These are phyloP conservation scores for Pestalotiopsis sp. DNA, from an alignment of 2,329 filamentous ascomycete genomes.

Conservation along the genomic window DNA sequence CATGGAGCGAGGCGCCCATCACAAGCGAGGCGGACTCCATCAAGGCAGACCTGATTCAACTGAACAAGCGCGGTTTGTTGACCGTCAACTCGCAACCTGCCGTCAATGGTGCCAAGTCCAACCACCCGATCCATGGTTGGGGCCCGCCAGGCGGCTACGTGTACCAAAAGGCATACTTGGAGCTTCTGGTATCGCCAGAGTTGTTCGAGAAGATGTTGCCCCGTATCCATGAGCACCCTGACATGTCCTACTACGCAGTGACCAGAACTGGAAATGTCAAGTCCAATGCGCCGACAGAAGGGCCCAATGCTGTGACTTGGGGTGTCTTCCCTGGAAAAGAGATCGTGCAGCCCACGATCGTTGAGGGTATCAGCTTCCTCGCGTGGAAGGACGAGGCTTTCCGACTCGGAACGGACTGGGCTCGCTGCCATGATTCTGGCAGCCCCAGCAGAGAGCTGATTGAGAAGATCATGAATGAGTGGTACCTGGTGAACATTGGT, in stretches of 20 bases:
- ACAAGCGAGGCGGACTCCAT: conserved; percentile 81
- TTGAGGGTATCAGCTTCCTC: conserved; percentile 95
- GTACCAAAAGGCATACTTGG: conserved; percentile 97
- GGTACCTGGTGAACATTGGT: conserved; percentile 96
- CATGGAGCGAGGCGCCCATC: conserved; percentile 92
- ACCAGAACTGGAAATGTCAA: conserved; percentile 79
- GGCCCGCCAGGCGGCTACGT: conserved; percentile 94
- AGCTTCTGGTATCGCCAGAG: conserved; percentile 82
- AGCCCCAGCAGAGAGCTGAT: conserved; percentile 81
- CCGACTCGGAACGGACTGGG: conserved; percentile 90
- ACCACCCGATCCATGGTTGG: conserved; percentile 88
- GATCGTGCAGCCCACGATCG: conserved; percentile 99
- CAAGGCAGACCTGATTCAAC: conserved; percentile 71
- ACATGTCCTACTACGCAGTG: conserved; percentile 93
- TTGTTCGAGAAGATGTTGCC: conserved; percentile 76
- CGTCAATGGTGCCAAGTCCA: conserved; percentile 87
- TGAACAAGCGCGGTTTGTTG: conserved; percentile 85
- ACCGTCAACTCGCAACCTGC: conserved; percentile 98
- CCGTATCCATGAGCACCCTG: conserved; percentile 75
- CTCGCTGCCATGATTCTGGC: conserved; percentile 78
- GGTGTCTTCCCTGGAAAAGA: conserved; percentile 98
- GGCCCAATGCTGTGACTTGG: conserved; percentile 98
- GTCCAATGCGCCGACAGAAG: conserved; percentile 82
- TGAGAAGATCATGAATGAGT: conserved; percentile 81
- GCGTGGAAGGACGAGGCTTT: conserved; percentile 99